phyloP scores from a whole-genome alignment of 2,329 filamentous ascomycete species.

The Diaporthe helianthi region DNA sequence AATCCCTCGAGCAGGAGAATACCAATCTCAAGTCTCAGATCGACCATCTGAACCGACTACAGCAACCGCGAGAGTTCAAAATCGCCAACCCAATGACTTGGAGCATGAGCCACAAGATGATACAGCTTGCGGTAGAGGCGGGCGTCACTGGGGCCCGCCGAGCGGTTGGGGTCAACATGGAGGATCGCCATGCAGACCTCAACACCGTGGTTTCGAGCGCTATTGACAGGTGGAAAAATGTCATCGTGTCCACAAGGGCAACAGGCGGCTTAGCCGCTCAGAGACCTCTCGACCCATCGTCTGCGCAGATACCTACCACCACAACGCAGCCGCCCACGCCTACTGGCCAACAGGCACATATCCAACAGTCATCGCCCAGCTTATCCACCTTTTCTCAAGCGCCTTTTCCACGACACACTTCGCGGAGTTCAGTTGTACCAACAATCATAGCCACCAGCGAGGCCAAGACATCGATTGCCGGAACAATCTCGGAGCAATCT shows the following conservation, averaged over 20 bases:
- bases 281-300: conserved; percentile 51
- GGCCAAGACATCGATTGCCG: conserved; percentile 29
- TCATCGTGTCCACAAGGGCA: conserved; percentile 60
- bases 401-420: conserved; percentile 4
- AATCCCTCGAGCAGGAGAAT: conserved; percentile 62
- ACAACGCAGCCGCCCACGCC: conserved; percentile 38
- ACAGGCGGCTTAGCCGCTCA: conserved; percentile 58
- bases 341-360: conserved; percentile 35
- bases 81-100: conserved; percentile 59
- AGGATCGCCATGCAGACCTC: conserved; percentile 61
- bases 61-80: conserved; percentile 67
- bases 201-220: conserved; percentile 58
- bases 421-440: conserved; percentile 20
- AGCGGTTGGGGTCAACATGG: conserved; percentile 54
- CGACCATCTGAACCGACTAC: conserved; percentile 63
- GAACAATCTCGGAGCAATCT: conserved; percentile 30
- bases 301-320: conserved; percentile 36
- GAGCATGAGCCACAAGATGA: conserved; percentile 56
- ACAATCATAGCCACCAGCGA: conserved; percentile 27
- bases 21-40: conserved; percentile 64
- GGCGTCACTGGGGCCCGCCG: conserved; percentile 49
- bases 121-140: conserved; percentile 56
- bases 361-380: conserved; percentile 41
- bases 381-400: conserved; percentile 29
- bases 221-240: conserved; percentile 68